Evolutionary conservation across 768 basidiomycete species (phyloP).

Genomic region (Mycena belliarum): DNA sequence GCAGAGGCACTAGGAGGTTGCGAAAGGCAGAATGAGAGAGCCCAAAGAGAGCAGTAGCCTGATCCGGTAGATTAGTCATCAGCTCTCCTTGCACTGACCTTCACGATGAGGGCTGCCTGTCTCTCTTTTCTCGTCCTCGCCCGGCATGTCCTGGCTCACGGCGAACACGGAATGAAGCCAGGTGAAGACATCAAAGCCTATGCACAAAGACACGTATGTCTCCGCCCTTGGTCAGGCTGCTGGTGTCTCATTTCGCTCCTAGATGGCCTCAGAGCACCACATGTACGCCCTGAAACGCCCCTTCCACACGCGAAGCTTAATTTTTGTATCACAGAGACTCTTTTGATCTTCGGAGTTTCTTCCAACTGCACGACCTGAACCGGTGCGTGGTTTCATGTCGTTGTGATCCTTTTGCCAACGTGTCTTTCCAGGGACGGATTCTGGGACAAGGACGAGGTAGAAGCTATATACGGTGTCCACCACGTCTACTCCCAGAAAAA

Average conservation of each 20-base stretch:
- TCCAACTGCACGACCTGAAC: conserved; percentile 93
- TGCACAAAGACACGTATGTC: conserved; percentile 86
- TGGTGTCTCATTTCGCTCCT: conserved; percentile 22
- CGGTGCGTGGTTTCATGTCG: conserved; percentile 42
- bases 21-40: too few relatives aligned
- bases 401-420: background rate
- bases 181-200: conserved; percentile 79
- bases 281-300: conserved; percentile 50
- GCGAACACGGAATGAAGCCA: conserved; percentile 55
- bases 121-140: conserved; percentile 42
- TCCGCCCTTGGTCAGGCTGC: conserved; percentile 2
- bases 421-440: conserved; percentile 60
- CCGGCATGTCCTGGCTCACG: conserved; percentile 47
- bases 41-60: too few relatives aligned
- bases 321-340: conserved; percentile 56
- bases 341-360: conserved; percentile 87
- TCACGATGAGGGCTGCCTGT: conserved; percentile 50
- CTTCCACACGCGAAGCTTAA: conserved; percentile 5
- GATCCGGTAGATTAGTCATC: background rate
- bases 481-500: conserved; percentile 86
- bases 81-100: background rate
- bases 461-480: conserved; percentile 95
- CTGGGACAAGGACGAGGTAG: conserved; percentile 87
- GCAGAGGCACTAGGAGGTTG: too few relatives aligned
- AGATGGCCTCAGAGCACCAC: conserved; percentile 92